Evolutionary conservation across 2,329 filamentous ascomycete species (phyloP).

Genomic region (Fusarium mundagurra): DNA sequence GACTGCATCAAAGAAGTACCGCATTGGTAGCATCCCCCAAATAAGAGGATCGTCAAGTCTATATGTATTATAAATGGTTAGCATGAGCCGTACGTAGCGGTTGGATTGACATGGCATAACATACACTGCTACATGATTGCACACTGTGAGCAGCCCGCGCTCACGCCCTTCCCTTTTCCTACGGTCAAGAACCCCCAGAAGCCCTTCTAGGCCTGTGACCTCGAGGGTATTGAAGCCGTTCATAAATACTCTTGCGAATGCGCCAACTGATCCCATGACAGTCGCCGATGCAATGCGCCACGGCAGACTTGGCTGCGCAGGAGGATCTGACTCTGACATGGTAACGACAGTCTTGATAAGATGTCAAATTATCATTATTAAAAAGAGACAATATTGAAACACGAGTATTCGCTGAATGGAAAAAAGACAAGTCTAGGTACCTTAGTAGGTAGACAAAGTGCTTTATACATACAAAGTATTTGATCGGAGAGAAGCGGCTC

Average conservation of each 20-base stretch:
- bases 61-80: constrained; percentile 19
- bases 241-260: constrained; percentile 78
- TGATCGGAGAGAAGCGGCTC: constrained; percentile 23
- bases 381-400: not conserved
- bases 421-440: not conserved
- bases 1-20: constrained; percentile 74
- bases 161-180: constrained; percentile 72
- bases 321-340: constrained; percentile 40
- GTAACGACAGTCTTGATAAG: not conserved
- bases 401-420: not conserved
- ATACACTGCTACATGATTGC: constrained; percentile 56
- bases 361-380: not conserved
- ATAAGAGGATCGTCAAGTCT: constrained; percentile 94
- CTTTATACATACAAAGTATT: constrained; percentile 7
- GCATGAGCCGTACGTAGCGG: not conserved
- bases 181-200: constrained; percentile 79
- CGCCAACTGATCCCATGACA: constrained; percentile 77
- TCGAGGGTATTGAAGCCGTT: constrained; percentile 79
- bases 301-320: constrained; percentile 64
- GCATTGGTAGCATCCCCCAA: constrained; percentile 87
- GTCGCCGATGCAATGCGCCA: constrained; percentile 80
- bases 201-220: constrained; percentile 77
- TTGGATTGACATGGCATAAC: constrained; percentile 39
- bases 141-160: constrained; percentile 81
- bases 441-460: constrained; percentile 3